Evolutionary conservation across 1,139 yeast species (phyloP).

Genomic region (Protomyces macrosporus): DNA sequence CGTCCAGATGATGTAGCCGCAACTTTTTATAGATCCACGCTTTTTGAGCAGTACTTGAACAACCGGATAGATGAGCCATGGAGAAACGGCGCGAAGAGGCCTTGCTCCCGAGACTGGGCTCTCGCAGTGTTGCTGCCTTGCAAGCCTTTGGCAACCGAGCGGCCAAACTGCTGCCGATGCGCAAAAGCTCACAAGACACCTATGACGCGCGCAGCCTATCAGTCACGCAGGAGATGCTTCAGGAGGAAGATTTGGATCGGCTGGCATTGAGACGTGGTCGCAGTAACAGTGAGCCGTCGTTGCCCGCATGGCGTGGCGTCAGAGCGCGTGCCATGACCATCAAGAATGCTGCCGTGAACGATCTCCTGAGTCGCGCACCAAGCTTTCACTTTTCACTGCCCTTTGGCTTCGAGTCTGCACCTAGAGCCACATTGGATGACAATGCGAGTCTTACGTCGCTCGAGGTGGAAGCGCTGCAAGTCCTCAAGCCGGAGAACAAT

Average conservation of each 20-base stretch:
- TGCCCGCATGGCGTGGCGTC: not conserved
- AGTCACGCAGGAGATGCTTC: not conserved
- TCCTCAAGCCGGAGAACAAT: conserved; percentile 16
- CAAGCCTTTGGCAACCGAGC: not conserved
- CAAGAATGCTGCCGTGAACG: not conserved
- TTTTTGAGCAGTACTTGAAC: too few species aligned
- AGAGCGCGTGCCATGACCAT: not conserved
- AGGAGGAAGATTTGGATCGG: not conserved
- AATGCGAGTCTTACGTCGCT: conserved; percentile 13
- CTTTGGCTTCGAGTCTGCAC: conserved; percentile 1
- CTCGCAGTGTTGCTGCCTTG: not conserved
- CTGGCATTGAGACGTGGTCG: not conserved
- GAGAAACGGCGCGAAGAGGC: not conserved
- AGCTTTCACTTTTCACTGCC: conserved; percentile 24
- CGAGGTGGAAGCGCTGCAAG: conserved; percentile 13
- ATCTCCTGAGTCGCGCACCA: not conserved
- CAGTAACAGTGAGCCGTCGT: not conserved
- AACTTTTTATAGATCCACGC: too few species aligned
- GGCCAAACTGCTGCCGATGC: not conserved
- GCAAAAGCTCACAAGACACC: not conserved
- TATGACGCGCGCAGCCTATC: not conserved
- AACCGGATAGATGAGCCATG: not conserved
- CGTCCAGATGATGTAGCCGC: too few species aligned
- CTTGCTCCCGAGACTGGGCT: not conserved
- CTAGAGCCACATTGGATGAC: not conserved